A percentile compares a stretch with the other conserved stretches of the same genome.
Evolutionary conservation across 345 rosid species (phyloP).

Genomic region (Gossypium rotundifolium): DNA sequence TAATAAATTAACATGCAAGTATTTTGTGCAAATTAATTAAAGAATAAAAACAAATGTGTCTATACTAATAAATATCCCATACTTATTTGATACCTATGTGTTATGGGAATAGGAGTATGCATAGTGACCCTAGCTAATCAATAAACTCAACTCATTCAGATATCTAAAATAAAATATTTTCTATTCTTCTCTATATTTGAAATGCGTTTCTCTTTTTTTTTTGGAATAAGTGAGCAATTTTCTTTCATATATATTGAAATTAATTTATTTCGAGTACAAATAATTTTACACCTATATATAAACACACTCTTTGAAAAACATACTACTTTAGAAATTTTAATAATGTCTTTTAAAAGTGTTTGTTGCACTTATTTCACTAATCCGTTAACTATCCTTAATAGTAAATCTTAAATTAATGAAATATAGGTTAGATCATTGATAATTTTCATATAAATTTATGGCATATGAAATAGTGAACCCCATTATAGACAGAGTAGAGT

Average conservation of each 20-base stretch:
- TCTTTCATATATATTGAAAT: not conserved
- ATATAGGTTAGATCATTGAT: not conserved
- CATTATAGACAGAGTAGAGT: conserved; percentile 9
- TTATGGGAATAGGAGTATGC: not conserved
- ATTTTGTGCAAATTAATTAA: not conserved
- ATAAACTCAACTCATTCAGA: not conserved
- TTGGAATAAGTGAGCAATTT: not conserved
- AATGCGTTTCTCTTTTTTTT: not conserved
- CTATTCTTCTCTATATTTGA: too few relatives aligned
- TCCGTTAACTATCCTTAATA: too few relatives aligned
- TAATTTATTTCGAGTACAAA: too few relatives aligned
- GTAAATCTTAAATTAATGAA: too few relatives aligned
- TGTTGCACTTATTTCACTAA: too few relatives aligned
- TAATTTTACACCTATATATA: too few relatives aligned
- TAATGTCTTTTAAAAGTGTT: not conserved
- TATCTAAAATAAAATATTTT: too few relatives aligned
- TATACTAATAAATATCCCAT: not conserved
- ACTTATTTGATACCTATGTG: not conserved
- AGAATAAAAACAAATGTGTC: not conserved
- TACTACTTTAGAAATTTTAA: not conserved
- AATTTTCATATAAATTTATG: not conserved
- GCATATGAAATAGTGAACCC: conserved; percentile 12
- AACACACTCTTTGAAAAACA: too few relatives aligned
- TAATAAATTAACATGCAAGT: too few relatives aligned
- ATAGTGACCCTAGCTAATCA: not conserved